Percentiles rank a stretch among this genome's conserved stretches.
phyloP scores from a whole-genome alignment of 2,329 filamentous ascomycete species.

The Coniella lustricola region DNA sequence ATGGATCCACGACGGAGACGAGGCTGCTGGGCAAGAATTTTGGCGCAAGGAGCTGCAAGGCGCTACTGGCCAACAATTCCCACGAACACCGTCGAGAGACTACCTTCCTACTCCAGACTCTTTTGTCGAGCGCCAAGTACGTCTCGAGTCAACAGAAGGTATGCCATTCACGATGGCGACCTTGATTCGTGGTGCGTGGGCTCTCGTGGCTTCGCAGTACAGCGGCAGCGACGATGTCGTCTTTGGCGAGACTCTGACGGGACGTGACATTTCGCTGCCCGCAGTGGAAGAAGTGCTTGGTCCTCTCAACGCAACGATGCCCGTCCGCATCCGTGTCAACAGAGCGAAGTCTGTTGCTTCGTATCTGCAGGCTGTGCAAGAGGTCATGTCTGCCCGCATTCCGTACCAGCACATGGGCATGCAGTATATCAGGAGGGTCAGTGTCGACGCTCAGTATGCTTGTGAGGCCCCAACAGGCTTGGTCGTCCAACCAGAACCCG shows the following conservation, averaged over 20 bases:
- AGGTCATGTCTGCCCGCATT: conserved; percentile 29
- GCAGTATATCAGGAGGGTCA: conserved; percentile 38
- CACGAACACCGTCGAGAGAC: conserved; percentile 38
- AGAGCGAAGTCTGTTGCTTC: conserved; percentile 18
- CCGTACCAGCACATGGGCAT: conserved; percentile 42
- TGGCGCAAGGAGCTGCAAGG: conserved; percentile 40
- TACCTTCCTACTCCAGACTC: conserved; percentile 36
- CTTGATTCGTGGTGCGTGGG: conserved; percentile 45
- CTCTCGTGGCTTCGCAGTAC: conserved; percentile 46
- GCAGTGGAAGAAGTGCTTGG: conserved; percentile 50
- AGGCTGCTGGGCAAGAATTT: conserved; percentile 33
- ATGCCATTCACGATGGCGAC: conserved; percentile 15
- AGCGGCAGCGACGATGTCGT: conserved; percentile 45
- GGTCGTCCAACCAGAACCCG: conserved; percentile 28
- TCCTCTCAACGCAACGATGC: conserved; percentile 37
- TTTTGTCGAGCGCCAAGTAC: conserved; percentile 20
- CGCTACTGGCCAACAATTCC: conserved; percentile 41
- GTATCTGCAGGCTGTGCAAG: conserved; percentile 17
- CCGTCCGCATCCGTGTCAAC: conserved; percentile 34
- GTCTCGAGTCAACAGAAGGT: conserved; percentile 18
- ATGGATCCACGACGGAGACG: conserved; percentile 35
- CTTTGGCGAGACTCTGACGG: conserved; percentile 54
- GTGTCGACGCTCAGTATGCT: conserved; percentile 29
- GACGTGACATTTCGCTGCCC: conserved; percentile 42
- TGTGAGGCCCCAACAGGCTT: conserved; percentile 24